Evolutionary conservation across 192 early-diverging fungal genomes (phyloP).

Genomic region (Coemansia sp.): DNA sequence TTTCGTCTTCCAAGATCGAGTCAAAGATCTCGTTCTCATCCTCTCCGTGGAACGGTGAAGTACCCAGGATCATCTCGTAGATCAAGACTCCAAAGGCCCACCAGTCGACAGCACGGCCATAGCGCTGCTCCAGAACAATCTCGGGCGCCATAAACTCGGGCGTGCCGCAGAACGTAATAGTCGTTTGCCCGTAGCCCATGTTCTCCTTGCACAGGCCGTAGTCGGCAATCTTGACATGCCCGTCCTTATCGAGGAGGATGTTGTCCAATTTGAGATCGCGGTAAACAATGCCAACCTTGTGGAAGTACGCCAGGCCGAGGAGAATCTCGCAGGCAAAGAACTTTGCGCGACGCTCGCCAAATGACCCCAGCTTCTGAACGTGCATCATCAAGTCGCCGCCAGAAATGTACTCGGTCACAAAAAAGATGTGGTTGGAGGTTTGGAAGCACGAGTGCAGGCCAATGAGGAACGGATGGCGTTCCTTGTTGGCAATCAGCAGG

Average conservation of each 20-base stretch:
- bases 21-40: constrained; percentile 99
- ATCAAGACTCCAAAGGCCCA: constrained; percentile 92
- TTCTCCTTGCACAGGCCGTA: constrained; percentile 98
- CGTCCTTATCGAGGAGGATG: constrained; percentile 85
- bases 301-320: constrained; percentile 94
- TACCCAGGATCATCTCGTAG: constrained; percentile 89
- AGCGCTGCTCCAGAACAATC: constrained; percentile 92
- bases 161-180: constrained; percentile 96
- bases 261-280: constrained; percentile 98
- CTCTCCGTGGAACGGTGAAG: constrained; percentile 91
- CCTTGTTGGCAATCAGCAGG: constrained; percentile 86
- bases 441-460: constrained; percentile 97
- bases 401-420: constrained; percentile 97
- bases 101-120: constrained; percentile 97
- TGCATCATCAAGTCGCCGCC: constrained; percentile 99
- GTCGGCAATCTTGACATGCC: constrained; percentile 98
- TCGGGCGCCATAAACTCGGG: constrained; percentile 99
- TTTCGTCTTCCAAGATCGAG: constrained; percentile 94
- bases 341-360: constrained; percentile 88
- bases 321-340: constrained; percentile 97
- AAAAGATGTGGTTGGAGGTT: constrained; percentile 91
- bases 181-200: constrained; percentile 84
- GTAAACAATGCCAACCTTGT: constrained; percentile 90
- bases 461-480: constrained; percentile 92
- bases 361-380: constrained; percentile 85